Evolutionary conservation across 345 rosid genomes (phyloP).

Genomic region (Salix arbutifolia): DNA sequence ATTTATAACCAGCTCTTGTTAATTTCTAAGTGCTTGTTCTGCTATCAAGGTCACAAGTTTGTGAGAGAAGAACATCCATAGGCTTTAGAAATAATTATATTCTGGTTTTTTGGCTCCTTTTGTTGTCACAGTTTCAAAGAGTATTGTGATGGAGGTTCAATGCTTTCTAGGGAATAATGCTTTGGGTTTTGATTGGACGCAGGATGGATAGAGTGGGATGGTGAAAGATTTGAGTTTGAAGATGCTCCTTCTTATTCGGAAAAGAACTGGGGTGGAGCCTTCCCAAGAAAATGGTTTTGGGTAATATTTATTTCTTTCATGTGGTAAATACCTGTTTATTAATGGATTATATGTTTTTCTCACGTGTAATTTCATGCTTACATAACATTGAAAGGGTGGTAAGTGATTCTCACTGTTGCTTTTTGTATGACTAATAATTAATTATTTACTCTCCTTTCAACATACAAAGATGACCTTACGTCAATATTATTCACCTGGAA

Average conservation of each 20-base stretch:
- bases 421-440: not conserved
- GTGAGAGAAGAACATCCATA: not conserved
- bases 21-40: not conserved
- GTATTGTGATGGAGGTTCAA: not conserved
- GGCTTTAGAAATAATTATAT: not conserved
- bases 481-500: not conserved
- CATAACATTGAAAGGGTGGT: not conserved
- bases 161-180: constrained; percentile 4
- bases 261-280: constrained; percentile 97
- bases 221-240: constrained; percentile 75
- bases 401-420: not conserved
- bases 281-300: constrained; percentile 99
- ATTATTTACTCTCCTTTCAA: not conserved
- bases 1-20: not conserved
- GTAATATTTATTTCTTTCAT: constrained; percentile 36
- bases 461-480: not conserved
- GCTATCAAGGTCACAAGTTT: not conserved
- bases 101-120: not conserved
- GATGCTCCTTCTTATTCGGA: constrained; percentile 96
- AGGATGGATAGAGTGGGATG: constrained; percentile 99
- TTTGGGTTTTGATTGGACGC: constrained; percentile 22
- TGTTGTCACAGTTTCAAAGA: not conserved
- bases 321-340: constrained; percentile 11
- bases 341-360: not conserved
- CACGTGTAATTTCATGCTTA: not conserved